Evolutionary conservation across 352 stramenopile genomes (phyloP), one percentile per base, ranked within the genome.

Genomic region (Halophytophthora batemanensis): DNA sequence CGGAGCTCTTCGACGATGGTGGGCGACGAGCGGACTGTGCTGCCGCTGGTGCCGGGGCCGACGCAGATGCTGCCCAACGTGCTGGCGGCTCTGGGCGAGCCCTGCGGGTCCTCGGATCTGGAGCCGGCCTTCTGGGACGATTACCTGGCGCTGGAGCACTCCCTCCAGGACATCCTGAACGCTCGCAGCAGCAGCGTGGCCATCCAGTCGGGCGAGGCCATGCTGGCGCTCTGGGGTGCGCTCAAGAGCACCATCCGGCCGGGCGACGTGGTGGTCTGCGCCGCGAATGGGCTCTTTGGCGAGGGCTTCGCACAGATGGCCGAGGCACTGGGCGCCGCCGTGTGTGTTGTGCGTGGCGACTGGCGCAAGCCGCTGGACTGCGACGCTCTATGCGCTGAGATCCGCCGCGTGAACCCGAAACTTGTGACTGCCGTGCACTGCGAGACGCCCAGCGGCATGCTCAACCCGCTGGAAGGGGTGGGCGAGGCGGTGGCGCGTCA

Each of bases 121-220:
- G 73, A 81, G n/a, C 64, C 65, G 0, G 56, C 66, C 6, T 83
- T 83, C 56, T 80, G 68, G 64, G 59, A 72, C 37, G 73, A 83
- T 56, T 83, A 83, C 43, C 42, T 83, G 25, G 59, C 56, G 36
- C 50, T 83, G 18, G 69, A 78, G 47, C 43, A 34, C 13, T 46
- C 21, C 13, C 28, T 83, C 28, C 59, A 83, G 61, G 2, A 44
- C 14, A 46, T 83, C 6, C 50, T 83, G 18, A 42, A 65, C 43
- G 69, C 72, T 12, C 25, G 62, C 18, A 61, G 63, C 8, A 65
- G 55, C 50, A 64, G 53, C 19, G 59, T 83, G 17, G 67, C 64
- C 36, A 77, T 84, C 39, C 67, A 77, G 44, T 84, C 73, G n/a
- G 69, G 73, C 18, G 73, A 84, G 59, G 73, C 69, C 41, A 84